Conservation (phyloP, 1,284 basidiomycete species). For the Blastosporella zonata region DNA sequence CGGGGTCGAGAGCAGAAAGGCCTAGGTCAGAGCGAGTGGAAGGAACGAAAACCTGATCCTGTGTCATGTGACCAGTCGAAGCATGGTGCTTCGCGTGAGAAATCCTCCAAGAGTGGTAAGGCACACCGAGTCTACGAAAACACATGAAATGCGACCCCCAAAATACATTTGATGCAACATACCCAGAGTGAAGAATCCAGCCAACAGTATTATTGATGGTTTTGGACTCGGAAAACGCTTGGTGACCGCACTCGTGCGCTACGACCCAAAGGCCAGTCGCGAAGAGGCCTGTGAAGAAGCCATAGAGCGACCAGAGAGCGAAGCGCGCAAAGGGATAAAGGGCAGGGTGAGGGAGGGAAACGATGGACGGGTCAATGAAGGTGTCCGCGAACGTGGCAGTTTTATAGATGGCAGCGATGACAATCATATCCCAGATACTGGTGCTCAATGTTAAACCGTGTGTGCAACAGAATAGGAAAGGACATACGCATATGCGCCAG, state of each 20-base stretch:
- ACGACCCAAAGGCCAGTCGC: constrained; percentile 95
- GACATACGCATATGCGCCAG: constrained; percentile 78
- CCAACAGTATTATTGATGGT: constrained; percentile 91
- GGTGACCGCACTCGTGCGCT: constrained; percentile 92
- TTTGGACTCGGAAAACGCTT: constrained; percentile 96
- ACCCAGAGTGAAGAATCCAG: constrained; percentile 93
- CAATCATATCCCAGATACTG: constrained; percentile 73
- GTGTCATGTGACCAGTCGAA: constrained; percentile 89
- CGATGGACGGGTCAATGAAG: constrained; percentile 51
- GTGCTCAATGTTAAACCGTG: constrained; percentile 12
- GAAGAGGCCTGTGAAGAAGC: constrained; percentile 82
- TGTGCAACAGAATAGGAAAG: not conserved
- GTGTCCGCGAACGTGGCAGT: constrained; percentile 68
- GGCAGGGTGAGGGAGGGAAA: constrained; percentile 60
- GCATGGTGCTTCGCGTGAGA: constrained; percentile 97
- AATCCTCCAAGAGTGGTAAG: constrained; percentile 98
- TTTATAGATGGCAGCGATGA: constrained; percentile 73
- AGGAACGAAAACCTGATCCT: constrained; percentile 97
- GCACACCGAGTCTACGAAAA: constrained; percentile 78
- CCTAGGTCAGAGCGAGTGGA: constrained; percentile 76
- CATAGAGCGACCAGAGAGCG: constrained; percentile 81
- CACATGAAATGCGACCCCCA: constrained; percentile 26
- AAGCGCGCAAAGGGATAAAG: constrained; percentile 67
- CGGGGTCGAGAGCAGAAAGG: constrained; percentile 62
- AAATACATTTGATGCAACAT: constrained; percentile 28